Evolutionary conservation across 1,284 basidiomycete species (phyloP).

Genomic region (Pseudozyma flocculosa): DNA sequence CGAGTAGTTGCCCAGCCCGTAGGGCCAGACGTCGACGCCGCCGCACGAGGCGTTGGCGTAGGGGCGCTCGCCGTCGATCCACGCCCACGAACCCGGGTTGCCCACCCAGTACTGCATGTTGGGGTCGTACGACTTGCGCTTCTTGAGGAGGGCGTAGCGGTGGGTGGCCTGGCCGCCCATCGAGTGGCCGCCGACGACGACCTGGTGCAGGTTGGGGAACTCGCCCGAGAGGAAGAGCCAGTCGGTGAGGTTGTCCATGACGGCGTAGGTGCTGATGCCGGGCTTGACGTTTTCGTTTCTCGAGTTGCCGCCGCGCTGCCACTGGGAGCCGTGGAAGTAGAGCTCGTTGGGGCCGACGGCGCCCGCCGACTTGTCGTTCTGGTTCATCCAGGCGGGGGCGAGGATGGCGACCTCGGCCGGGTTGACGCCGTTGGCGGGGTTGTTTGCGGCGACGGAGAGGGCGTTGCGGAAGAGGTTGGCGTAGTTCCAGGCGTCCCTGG

Average conservation of each 20-base stretch:
- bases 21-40: conserved; percentile 37
- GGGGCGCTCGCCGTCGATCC: conserved; percentile 35
- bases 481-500: conserved; percentile 53
- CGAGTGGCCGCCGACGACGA: conserved; percentile 53
- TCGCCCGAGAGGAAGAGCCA: conserved; percentile 36
- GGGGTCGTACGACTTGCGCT: conserved; percentile 43
- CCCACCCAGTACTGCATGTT: conserved; percentile 51
- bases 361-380: conserved; percentile 37
- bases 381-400: conserved; percentile 39
- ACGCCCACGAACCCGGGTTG: conserved; percentile 53
- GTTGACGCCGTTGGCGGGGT: conserved; percentile 15
- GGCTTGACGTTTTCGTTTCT: conserved; percentile 19
- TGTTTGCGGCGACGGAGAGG: conserved; percentile 26
- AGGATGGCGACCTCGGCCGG: conserved; percentile 37
- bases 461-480: conserved; percentile 45
- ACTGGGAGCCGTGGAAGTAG: conserved; percentile 44
- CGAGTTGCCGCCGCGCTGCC: conserved; percentile 46
- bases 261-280: conserved; percentile 36
- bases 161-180: conserved; percentile 49
- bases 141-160: conserved; percentile 47
- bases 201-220: conserved; percentile 47
- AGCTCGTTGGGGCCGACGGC: conserved; percentile 24
- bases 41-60: conserved; percentile 17
- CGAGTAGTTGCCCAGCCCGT: conserved; percentile 36
- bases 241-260: conserved; percentile 45